Evolutionary conservation across 2,329 filamentous ascomycete species (phyloP).

Genomic region (Blastomyces percursus): DNA sequence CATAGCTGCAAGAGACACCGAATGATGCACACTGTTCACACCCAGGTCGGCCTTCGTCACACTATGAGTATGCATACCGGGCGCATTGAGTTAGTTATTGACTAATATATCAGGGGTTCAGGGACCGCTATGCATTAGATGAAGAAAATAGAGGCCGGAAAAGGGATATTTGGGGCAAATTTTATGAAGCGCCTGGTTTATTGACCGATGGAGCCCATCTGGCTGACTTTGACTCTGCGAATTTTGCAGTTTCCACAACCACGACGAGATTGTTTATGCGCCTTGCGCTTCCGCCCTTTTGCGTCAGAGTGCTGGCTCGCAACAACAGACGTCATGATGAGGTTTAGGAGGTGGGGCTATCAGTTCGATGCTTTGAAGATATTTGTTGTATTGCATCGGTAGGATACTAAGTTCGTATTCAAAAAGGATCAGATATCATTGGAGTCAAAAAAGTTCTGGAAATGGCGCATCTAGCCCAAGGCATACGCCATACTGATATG

Average conservation of each 20-base stretch:
- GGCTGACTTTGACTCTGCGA: not conserved
- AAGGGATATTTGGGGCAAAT: not conserved
- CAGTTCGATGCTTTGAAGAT: not conserved
- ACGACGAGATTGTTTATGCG: not conserved
- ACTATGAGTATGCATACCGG: not conserved
- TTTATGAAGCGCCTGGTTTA: not conserved
- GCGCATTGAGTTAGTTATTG: not conserved
- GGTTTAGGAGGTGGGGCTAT: not conserved
- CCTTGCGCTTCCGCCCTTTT: not conserved
- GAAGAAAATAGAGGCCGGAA: too few species aligned
- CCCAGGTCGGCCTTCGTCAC: not conserved
- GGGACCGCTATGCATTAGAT: not conserved
- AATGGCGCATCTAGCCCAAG: not conserved
- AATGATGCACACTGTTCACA: not conserved
- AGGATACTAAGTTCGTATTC: not conserved
- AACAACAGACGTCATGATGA: not conserved
- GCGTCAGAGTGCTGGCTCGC: not conserved
- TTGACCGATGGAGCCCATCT: too few species aligned
- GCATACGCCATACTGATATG: not conserved
- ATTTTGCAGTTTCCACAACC: constrained; percentile 3
- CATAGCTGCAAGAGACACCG: constrained; percentile 2
- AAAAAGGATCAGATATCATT: not conserved
- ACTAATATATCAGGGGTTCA: not conserved
- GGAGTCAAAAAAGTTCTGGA: not conserved
- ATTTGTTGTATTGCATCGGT: not conserved